Evolutionary conservation across 2,329 filamentous ascomycete genomes (phyloP), one percentile per base, ranked within the genome.

Genomic region (Neoscytalidium dimidiatum): DNA sequence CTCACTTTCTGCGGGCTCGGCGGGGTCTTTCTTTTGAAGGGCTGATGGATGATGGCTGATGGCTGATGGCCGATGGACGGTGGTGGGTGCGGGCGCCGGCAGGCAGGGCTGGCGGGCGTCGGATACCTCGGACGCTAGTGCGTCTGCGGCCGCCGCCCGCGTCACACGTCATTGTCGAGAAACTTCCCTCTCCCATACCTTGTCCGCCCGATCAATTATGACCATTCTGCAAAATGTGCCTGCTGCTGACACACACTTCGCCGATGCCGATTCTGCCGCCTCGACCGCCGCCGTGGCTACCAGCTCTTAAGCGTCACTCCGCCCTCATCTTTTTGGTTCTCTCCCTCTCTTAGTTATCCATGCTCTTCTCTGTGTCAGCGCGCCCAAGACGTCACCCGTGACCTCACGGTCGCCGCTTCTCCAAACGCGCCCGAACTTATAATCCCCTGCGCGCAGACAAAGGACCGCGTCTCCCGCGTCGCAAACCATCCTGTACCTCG

Each of bases 141-240:
- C 51, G 49, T 29, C 14, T 33, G 49, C 21, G 28, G 49, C 28
- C 29, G 49, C 49, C 51, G 51, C 19, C 26, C 35, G 35, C 53
- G n/a, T 31, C 49, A 26, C 61, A 64, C 61, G 61, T 64, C 61
- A 64, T 64, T n/a, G 41, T 23, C 48, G 61, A 63, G 48, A 46
- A 53, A 53, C 61, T 52, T 63, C 57, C 41, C n/a, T n/a, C 21
- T 35, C 26, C 38, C 9, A 3, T 11, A 41, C 38, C 38, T 41
- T 41, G 38, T 41, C 26, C 49, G 23, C n/a, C 28, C 33, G 19
- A 38, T 33, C 3, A 23, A 53, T 56, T 44, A 17, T 44, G 33
- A 4, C 21, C 41, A 23, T n/a, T 38, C 48, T 35, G 28, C 35
- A 26, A 28, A 23, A 9, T 31, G 26, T 46, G n/a, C n/a, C n/a